Conservation (phyloP, 1,284 basidiomycete genomes). For the Apiotrichum porosum region DNA sequence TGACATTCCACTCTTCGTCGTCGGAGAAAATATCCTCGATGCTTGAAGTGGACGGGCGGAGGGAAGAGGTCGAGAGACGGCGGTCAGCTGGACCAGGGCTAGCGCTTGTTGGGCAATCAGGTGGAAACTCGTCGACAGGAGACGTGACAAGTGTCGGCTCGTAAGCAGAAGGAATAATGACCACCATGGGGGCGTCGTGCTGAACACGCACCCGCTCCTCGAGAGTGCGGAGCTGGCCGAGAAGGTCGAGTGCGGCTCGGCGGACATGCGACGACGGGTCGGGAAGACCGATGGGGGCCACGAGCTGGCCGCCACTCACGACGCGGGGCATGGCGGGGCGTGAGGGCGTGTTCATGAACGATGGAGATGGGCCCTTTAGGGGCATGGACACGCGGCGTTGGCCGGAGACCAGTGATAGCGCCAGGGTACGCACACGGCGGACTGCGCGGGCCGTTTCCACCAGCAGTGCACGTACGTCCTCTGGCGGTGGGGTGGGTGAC, state of each 20-base stretch:
- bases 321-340: constrained; percentile 17
- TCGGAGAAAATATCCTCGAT: constrained; percentile 23
- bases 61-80: neutral
- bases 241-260: constrained; percentile 40
- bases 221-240: constrained; percentile 32
- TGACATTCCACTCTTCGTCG: constrained; percentile 43
- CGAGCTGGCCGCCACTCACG: neutral
- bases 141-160: constrained; percentile 1
- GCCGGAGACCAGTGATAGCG: constrained; percentile 18
- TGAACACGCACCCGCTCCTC: constrained; percentile 37
- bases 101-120: neutral
- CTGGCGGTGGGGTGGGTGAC: constrained; percentile 1
- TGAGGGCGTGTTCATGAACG: constrained; percentile 34
- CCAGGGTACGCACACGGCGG: constrained; percentile 29
- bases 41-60: constrained; percentile 1
- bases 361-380: neutral
- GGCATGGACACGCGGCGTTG: constrained; percentile 9
- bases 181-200: constrained; percentile 7
- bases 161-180: constrained; percentile 5
- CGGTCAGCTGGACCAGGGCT: constrained; percentile 1
- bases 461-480: constrained; percentile 7
- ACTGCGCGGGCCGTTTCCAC: constrained; percentile 33
- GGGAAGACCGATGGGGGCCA: too few species aligned
- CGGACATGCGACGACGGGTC: constrained; percentile 13
- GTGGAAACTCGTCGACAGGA: neutral